Percentiles rank a stretch among this genome's conserved stretches.
Conservation (phyloP, 306 rosid species). For the Adenanthera pavonina region DNA sequence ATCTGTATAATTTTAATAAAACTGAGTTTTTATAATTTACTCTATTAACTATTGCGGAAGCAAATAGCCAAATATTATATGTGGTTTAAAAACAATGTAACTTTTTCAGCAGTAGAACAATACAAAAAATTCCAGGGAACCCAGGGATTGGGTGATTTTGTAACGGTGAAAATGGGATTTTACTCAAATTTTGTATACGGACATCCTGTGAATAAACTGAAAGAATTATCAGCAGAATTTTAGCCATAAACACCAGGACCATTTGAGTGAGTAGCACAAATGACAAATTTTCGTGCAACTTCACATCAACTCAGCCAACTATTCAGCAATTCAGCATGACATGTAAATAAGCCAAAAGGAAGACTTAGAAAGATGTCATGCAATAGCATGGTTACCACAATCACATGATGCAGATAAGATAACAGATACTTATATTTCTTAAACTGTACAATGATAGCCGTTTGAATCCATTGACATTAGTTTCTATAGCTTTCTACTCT, state of each 20-base stretch:
- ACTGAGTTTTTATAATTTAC: too few species aligned
- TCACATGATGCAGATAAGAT: conserved; percentile 38
- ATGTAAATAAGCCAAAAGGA: neutral
- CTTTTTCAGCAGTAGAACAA: too few species aligned
- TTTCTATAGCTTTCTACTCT: conserved; percentile 47
- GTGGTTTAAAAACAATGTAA: too few species aligned
- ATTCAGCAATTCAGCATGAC: conserved; percentile 11
- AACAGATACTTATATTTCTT: conserved; percentile 45
- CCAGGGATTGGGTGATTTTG: too few species aligned
- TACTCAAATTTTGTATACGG: neutral
- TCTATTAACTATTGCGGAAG: too few species aligned
- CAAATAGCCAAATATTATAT: too few species aligned
- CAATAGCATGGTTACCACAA: neutral
- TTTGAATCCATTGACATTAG: conserved; percentile 33
- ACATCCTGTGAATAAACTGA: conserved; percentile 7
- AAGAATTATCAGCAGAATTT: conserved; percentile 32
- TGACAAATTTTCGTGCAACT: neutral
- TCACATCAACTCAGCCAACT: conserved; percentile 16
- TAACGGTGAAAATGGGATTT: neutral
- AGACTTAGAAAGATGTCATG: conserved; percentile 16
- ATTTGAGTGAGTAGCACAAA: conserved; percentile 19
- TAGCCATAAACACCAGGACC: conserved; percentile 37
- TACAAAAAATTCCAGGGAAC: too few species aligned
- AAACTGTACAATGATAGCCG: conserved; percentile 72
- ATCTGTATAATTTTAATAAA: too few species aligned